Conservation (phyloP, 2,329 filamentous ascomycete species). For the Allantophomopsis cytisporea region DNA sequence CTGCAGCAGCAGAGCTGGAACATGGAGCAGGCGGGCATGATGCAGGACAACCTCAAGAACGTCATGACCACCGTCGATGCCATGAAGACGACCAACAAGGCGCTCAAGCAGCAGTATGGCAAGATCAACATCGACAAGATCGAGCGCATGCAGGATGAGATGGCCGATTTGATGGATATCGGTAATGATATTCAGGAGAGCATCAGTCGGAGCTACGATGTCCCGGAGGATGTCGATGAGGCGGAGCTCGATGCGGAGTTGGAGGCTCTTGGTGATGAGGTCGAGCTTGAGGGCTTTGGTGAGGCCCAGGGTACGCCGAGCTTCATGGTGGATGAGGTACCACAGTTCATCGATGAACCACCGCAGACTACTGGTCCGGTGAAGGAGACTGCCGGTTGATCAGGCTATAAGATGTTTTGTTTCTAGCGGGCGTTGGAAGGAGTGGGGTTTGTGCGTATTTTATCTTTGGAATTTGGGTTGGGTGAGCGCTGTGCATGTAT, state of each 20-base stretch:
- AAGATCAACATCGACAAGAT: slow-evolving; percentile 98
- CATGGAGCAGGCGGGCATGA: slow-evolving; percentile 96
- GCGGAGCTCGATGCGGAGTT: slow-evolving; percentile 91
- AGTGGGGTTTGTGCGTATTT: too few relatives aligned
- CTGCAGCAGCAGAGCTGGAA: slow-evolving; percentile 94
- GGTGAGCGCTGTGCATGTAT: too few relatives aligned
- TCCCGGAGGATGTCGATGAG: slow-evolving; percentile 96
- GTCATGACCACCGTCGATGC: slow-evolving; percentile 97
- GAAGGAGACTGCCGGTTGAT: slow-evolving; percentile 59
- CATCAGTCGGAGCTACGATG: slow-evolving; percentile 78
- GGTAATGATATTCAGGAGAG: slow-evolving; percentile 98
- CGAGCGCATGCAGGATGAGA: slow-evolving; percentile 94
- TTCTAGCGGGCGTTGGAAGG: too few relatives aligned
- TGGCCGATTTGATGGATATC: slow-evolving; percentile 95
- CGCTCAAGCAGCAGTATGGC: slow-evolving; percentile 84
- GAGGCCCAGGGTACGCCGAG: slow-evolving; percentile 52
- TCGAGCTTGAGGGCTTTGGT: slow-evolving; percentile 61
- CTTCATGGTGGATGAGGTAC: slow-evolving; percentile 80
- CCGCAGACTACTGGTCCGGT: slow-evolving; percentile 61
- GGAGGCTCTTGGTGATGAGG: slow-evolving; percentile 85
- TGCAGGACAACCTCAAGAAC: slow-evolving; percentile 98
- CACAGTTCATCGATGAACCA: slow-evolving; percentile 86
- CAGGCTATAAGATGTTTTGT: background rate
- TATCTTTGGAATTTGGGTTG: too few relatives aligned
- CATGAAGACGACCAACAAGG: slow-evolving; percentile 93